These are phyloP conservation scores for Phialophora chinensis DNA, from an alignment of 2,329 filamentous ascomycete genomes.

Conservation along the genomic window DNA sequence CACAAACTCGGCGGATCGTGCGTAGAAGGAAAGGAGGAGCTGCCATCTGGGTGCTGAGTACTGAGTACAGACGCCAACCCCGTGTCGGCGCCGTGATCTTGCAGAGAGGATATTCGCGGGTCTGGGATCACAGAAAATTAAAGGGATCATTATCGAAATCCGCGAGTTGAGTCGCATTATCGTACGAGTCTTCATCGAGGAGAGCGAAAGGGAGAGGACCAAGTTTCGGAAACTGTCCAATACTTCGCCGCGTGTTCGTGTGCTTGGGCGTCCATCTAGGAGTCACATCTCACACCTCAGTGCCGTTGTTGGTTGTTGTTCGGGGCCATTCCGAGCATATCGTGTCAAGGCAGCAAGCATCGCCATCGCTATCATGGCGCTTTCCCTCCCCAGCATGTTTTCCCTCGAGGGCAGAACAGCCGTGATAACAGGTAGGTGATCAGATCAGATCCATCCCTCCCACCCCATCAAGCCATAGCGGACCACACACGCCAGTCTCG, in stretches of 20 bases:
- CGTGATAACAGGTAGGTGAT: conserved; percentile 48
- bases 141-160: background rate
- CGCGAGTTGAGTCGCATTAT: no score
- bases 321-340: background rate
- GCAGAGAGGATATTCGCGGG: background rate
- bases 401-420: conserved; percentile 48
- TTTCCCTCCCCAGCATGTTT: conserved; percentile 33
- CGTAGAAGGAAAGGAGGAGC: background rate
- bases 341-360: background rate
- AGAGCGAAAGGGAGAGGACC: background rate
- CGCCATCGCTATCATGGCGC: conserved; percentile 11
- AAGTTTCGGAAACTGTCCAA: background rate
- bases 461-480: no score
- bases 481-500: background rate
- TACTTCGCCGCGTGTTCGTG: background rate
- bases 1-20: background rate
- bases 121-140: background rate
- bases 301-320: background rate
- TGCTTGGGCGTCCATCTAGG: background rate
- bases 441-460: background rate
- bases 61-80: background rate
- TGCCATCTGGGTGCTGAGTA: background rate
- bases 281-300: background rate
- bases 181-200: no score
- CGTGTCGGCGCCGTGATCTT: background rate